phyloP scores from a whole-genome alignment of 2,329 filamentous ascomycete species.

The Colletotrichum sidae region DNA sequence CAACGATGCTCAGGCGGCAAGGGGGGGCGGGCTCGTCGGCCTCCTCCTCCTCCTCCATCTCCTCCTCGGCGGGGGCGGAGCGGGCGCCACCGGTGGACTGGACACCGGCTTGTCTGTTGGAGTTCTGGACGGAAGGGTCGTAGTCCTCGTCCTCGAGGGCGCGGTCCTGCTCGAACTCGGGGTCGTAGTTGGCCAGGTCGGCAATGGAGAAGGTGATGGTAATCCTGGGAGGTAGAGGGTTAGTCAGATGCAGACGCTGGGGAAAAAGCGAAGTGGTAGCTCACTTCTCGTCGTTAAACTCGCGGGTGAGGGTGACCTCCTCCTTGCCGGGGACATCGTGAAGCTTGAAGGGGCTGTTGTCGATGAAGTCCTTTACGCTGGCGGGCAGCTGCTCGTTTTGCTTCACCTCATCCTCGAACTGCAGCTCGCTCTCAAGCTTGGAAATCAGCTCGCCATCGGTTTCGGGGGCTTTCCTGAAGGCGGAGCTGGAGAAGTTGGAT shows the following conservation, averaged over 20 bases:
- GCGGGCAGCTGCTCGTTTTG: constrained; percentile 77
- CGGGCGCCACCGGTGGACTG: constrained; percentile 63
- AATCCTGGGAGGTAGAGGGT: constrained; percentile 59
- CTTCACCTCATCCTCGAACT: constrained; percentile 86
- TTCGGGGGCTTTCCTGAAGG: constrained; percentile 58
- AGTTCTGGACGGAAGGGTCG: constrained; percentile 58
- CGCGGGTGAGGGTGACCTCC: constrained; percentile 86
- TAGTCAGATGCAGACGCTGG: not conserved
- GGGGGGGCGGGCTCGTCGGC: constrained; percentile 73
- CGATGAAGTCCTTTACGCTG: constrained; percentile 87
- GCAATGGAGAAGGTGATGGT: constrained; percentile 86
- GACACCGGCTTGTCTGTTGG: constrained; percentile 65
- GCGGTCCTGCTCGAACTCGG: constrained; percentile 68
- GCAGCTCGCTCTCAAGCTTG: constrained; percentile 87
- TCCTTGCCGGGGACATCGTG: constrained; percentile 86
- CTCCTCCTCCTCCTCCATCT: constrained; percentile 59
- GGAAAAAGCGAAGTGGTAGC: constrained; percentile 44
- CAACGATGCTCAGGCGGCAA: constrained; percentile 84
- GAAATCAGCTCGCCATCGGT: constrained; percentile 83
- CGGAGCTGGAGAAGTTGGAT: constrained; percentile 61
- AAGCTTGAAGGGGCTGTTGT: constrained; percentile 86
- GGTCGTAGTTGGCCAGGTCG: constrained; percentile 77
- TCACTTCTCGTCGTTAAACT: constrained; percentile 89
- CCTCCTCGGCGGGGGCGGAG: constrained; percentile 65
- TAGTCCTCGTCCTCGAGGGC: constrained; percentile 65